These are phyloP conservation scores for Avena insularis DNA, from an alignment of 176 grass and related monocot species.

Conservation along the genomic window DNA sequence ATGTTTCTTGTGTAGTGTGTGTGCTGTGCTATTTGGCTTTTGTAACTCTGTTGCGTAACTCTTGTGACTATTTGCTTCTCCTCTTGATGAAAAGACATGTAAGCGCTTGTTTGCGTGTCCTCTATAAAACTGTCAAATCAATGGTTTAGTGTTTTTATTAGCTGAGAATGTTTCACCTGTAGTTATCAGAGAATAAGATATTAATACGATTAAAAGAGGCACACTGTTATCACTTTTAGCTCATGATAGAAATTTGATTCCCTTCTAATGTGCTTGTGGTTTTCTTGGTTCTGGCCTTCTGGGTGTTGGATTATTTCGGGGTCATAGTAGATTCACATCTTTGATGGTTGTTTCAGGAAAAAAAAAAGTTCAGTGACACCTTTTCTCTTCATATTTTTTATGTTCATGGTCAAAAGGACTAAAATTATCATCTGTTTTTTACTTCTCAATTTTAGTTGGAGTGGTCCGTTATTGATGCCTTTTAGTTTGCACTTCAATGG, in stretches of 20 bases:
- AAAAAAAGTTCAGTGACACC: not conserved
- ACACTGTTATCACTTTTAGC: not conserved
- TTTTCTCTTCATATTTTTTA: conserved; percentile 2
- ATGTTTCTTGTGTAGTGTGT: not conserved
- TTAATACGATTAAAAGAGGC: conserved; percentile 18
- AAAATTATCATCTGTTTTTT: conserved; percentile 1
- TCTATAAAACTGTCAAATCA: not conserved
- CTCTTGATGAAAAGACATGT: not conserved
- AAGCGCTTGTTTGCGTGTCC: not conserved
- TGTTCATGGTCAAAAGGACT: conserved; percentile 6
- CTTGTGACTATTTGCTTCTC: not conserved
- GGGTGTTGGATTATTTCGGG: not conserved
- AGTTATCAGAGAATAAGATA: conserved; percentile 22
- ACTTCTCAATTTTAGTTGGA: conserved; percentile 21
- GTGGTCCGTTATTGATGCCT: conserved; percentile 2
- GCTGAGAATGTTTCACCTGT: not conserved
- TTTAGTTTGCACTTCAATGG: conserved; percentile 19
- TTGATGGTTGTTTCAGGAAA: conserved; percentile 15
- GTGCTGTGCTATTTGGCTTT: not conserved
- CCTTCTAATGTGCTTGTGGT: not conserved
- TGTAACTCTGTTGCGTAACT: not conserved
- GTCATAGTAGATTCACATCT: conserved; percentile 23
- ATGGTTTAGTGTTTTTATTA: conserved; percentile 2
- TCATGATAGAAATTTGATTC: conserved; percentile 26
- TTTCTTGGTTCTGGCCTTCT: conserved; percentile 21